Conservation (phyloP, 768 basidiomycete species). For the Naganishia kalamii region DNA sequence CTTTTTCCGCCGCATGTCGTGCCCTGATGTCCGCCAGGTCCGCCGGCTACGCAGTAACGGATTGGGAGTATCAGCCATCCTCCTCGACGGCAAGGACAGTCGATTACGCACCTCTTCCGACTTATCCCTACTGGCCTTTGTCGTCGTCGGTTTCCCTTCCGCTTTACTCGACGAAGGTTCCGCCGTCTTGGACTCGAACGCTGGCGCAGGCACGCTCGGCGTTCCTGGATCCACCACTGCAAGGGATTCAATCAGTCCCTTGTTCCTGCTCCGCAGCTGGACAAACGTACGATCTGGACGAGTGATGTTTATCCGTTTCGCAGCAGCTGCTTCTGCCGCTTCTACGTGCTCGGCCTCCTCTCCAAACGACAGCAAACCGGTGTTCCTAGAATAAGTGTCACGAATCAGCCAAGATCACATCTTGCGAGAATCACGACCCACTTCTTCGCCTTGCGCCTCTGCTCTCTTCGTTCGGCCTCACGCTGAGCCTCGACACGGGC, state of each 20-base stretch:
- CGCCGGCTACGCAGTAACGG: background rate
- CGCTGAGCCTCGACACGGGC: slow-evolving; percentile 50
- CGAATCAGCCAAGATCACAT: background rate
- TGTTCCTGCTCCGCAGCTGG: too few relatives aligned
- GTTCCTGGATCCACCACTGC: slow-evolving; percentile 14
- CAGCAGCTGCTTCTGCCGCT: slow-evolving; percentile 51
- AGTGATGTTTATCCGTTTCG: slow-evolving; percentile 74
- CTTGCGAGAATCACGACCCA: slow-evolving; percentile 45
- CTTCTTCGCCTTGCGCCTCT: slow-evolving; percentile 78
- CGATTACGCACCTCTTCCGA: background rate
- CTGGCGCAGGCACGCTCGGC: background rate
- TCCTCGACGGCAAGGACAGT: background rate
- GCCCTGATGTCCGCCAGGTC: slow-evolving; percentile 20
- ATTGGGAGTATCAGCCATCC: background rate
- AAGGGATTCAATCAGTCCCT: background rate
- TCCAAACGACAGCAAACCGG: slow-evolving; percentile 81
- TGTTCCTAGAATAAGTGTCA: slow-evolving; percentile 58
- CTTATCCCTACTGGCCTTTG: background rate
- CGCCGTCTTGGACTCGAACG: background rate
- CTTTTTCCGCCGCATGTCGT: slow-evolving; percentile 18
- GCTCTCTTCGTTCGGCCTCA: slow-evolving; percentile 37
- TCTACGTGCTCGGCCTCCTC: slow-evolving; percentile 60
- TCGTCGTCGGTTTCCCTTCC: background rate
- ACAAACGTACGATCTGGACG: slow-evolving; percentile 71
- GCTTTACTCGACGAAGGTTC: background rate